Evolutionary conservation across 495 filamentous ascomycete species (phyloP), one percentile per base, ranked within the genome.

Genomic region (Daldinia concentrica): DNA sequence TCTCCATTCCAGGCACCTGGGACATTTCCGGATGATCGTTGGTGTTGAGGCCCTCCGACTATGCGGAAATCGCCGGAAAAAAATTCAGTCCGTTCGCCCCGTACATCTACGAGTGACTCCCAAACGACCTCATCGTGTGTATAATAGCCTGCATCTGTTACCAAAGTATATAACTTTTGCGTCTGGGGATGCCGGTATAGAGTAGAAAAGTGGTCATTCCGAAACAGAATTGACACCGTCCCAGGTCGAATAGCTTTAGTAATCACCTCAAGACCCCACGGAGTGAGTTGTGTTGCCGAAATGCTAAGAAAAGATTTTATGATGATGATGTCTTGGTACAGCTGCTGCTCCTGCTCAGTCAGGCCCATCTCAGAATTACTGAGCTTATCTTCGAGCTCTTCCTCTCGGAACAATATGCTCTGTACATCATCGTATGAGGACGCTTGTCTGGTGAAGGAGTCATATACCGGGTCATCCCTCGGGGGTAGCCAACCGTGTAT

Each of bases 201-300:
- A 0, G 95, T 98, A 30, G 91, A 91, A 76, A 99, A 99, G 79
- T 99, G 95, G 73, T 98, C 95, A 69, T 99, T 99, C 34, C 95
- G 88, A 82, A 99, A 99, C 2, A 98, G 79, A 55, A 99, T 98
- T 0, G 91, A 92, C 7, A 97, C 84, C 0, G 90, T 87, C 2
- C 93, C 93, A 0, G 93, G 91, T 14, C 82, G 79, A 51, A 97
- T 78, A 6, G 80, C 84, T 50, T 86, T 84, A 2, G 82, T 82
- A 12, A 99, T 87, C 4, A 90, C 86, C 5, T 90, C 84, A 1
- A 99, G 87, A 0, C 95, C 95, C 79, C 90, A 91, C 2, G 85
- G 78, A 2, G 95, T 98, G 5, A 98, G 84, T 73, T 99, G 95
- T 0, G 95, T 98, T 22, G 92, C 90, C 58, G 91, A 93, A 14